These are phyloP conservation scores for Neonectria magnoliae DNA, from an alignment of 2,329 filamentous ascomycete genomes.

Conservation along the genomic window DNA sequence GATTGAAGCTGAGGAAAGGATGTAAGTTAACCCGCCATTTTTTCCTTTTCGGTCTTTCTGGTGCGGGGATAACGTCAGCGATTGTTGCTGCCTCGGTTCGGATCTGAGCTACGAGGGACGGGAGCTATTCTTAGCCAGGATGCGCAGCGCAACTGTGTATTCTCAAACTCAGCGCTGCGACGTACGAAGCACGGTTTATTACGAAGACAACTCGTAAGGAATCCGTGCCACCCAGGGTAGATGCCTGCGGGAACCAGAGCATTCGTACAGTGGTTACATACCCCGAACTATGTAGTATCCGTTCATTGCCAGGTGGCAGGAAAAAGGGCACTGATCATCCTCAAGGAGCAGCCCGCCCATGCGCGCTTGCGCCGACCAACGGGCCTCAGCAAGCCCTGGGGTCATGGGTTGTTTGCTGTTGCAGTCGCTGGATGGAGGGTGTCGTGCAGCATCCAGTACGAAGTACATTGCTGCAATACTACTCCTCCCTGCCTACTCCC, in stretches of 20 bases:
- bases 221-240: neutral
- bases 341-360: neutral
- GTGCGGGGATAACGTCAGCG: neutral
- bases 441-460: neutral
- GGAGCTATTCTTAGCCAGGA: neutral
- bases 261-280: no score
- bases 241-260: neutral
- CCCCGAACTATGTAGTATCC: no score
- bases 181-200: neutral
- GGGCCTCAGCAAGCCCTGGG: conserved; percentile 6
- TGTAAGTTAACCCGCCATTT: neutral
- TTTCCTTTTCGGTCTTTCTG: neutral
- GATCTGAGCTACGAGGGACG: neutral
- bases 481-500: neutral
- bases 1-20: neutral
- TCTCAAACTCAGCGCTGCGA: neutral
- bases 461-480: conserved; percentile 1
- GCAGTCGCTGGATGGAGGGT: neutral
- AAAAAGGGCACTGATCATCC: neutral
- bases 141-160: neutral
- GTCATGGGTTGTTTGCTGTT: neutral
- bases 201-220: neutral
- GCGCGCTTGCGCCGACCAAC: conserved; percentile 10
- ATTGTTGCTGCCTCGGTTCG: neutral
- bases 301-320: neutral